Evolutionary conservation across 164 flowering plant species (phyloP).

Genomic region (Sedum album): DNA sequence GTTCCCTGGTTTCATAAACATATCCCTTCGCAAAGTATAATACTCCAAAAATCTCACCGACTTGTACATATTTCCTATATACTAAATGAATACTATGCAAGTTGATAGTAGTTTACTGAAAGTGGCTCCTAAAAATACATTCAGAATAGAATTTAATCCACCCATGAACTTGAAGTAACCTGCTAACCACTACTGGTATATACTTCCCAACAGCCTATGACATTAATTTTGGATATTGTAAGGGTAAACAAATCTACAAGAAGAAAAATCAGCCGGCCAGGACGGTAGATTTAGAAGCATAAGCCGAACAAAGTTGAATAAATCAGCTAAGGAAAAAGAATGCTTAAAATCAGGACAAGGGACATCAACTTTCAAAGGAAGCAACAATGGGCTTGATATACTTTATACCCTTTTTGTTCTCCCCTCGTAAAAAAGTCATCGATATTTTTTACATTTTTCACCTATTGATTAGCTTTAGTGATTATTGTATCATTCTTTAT

Average conservation of each 20-base stretch:
- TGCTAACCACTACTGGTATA: background rate
- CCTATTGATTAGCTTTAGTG: background rate
- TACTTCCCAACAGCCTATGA: background rate
- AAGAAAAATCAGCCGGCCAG: background rate
- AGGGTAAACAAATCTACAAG: background rate
- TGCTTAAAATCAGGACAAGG: background rate
- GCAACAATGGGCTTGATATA: conserved; percentile 1
- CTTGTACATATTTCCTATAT: background rate
- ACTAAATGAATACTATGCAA: background rate
- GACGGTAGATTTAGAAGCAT: background rate
- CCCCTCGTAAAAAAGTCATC: background rate
- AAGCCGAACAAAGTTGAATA: background rate
- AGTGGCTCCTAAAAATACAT: background rate
- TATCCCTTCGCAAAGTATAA: background rate
- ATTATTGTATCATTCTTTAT: background rate
- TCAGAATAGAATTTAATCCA: too few relatives aligned
- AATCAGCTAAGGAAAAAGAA: background rate
- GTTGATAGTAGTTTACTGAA: background rate
- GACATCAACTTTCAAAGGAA: background rate
- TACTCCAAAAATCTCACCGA: background rate
- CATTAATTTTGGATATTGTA: too few relatives aligned
- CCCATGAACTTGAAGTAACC: background rate
- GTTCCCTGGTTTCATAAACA: background rate
- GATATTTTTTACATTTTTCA: background rate
- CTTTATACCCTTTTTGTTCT: conserved; percentile 4